Percentiles rank a stretch among this genome's conserved stretches.
Conservation (phyloP, 768 basidiomycete species). For the Gelatoporia subvermispora region DNA sequence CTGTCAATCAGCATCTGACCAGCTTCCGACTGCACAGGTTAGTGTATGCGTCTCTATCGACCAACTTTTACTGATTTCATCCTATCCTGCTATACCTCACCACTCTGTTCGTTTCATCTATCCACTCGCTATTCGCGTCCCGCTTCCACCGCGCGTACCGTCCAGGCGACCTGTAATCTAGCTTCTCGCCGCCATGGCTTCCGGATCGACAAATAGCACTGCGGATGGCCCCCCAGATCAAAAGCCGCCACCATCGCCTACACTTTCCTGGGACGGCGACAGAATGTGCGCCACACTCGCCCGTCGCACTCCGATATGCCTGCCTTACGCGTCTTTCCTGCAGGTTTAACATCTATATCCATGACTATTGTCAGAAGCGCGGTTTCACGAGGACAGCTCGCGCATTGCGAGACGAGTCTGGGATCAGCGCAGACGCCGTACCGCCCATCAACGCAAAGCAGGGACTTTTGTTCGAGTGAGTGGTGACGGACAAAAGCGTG, state of each 20-base stretch:
- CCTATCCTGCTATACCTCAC: no score
- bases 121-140: conserved; percentile 5
- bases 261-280: conserved; percentile 76
- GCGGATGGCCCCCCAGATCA: background rate
- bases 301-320: conserved; percentile 7
- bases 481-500: conserved; percentile 8
- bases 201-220: conserved; percentile 7
- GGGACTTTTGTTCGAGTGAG: conserved; percentile 79
- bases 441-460: conserved; percentile 83
- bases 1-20: no score
- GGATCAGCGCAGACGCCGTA: conserved; percentile 51
- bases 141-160: conserved; percentile 1
- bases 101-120: background rate
- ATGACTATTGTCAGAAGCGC: conserved; percentile 80
- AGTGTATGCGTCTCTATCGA: no score
- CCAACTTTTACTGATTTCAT: no score
- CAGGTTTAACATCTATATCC: conserved; percentile 89
- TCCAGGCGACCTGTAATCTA: no score
- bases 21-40: no score
- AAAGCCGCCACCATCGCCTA: background rate
- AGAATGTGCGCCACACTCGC: conserved; percentile 48
- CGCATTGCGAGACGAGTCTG: conserved; percentile 64
- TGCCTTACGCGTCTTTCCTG: conserved; percentile 25
- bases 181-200: conserved; percentile 8
- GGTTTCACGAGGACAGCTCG: conserved; percentile 70